phyloP scores from a whole-genome alignment of 331 rosid genomes.

The Cydonia oblonga region DNA sequence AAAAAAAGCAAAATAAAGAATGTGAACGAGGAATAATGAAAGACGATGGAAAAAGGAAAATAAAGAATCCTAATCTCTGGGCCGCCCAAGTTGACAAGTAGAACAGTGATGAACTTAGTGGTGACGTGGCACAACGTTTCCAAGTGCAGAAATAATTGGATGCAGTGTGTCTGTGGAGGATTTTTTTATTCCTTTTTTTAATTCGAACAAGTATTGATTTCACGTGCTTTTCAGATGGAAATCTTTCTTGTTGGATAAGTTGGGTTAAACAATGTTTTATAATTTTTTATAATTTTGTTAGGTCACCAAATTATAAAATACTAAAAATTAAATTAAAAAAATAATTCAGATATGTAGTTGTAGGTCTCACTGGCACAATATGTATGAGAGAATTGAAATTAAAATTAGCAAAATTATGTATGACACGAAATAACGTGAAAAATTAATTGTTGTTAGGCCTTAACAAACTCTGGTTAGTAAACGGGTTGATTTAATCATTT shows the following conservation, averaged over 20 bases:
- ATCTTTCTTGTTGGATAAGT: background rate
- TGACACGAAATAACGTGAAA: too few species aligned
- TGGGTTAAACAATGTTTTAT: background rate
- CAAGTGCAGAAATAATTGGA: background rate
- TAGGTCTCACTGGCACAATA: too few species aligned
- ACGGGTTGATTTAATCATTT: too few species aligned
- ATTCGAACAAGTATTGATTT: background rate
- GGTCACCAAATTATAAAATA: too few species aligned
- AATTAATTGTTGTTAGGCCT: too few species aligned
- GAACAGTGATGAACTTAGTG: background rate
- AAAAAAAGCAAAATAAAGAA: too few species aligned
- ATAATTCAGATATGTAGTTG: background rate
- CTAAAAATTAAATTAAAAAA: background rate
- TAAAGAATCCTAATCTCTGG: too few species aligned
- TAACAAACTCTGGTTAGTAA: too few species aligned
- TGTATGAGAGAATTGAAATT: too few species aligned
- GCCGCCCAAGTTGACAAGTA: constrained; percentile 25
- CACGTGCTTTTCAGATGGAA: background rate
- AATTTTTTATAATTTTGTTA: background rate
- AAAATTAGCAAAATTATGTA: too few species aligned
- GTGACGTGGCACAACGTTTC: background rate
- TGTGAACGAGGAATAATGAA: too few species aligned
- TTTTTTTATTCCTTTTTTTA: background rate
- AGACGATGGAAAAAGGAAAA: too few species aligned
- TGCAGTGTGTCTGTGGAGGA: background rate